Evolutionary conservation across 148 eudicot species (phyloP).

Genomic region (Arctostaphylos glauca): DNA sequence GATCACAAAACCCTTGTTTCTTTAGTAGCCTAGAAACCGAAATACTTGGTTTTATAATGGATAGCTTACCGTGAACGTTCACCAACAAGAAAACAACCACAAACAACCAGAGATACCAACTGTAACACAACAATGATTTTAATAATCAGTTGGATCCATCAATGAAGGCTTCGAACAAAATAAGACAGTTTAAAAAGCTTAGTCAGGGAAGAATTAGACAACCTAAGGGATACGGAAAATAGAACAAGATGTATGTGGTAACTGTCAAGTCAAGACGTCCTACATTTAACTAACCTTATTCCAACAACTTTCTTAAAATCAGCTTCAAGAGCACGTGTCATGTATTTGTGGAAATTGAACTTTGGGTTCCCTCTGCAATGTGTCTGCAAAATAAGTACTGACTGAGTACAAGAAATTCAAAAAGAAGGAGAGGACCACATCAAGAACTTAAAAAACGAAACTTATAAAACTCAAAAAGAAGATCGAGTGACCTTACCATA

Average conservation of each 20-base stretch:
- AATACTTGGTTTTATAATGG: too few species aligned
- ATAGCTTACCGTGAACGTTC: constrained; percentile 67
- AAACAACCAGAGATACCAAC: constrained; percentile 95
- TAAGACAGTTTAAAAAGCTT: background rate
- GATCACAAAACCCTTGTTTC: background rate
- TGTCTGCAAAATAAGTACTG: constrained; percentile 33
- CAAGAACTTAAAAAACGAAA: background rate
- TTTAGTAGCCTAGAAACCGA: background rate
- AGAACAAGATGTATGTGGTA: background rate
- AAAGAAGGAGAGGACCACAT: background rate
- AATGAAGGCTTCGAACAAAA: background rate
- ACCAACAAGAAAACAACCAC: constrained; percentile 81
- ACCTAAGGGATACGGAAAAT: background rate
- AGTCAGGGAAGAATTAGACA: background rate
- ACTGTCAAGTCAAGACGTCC: background rate
- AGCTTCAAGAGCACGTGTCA: constrained; percentile 86
- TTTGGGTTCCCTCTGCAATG: constrained; percentile 77
- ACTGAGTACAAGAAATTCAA: constrained; percentile 4
- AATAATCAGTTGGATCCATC: background rate
- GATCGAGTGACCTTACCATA: constrained; percentile 32
- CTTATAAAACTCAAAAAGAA: background rate
- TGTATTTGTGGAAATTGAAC: constrained; percentile 86
- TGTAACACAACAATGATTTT: constrained; percentile 37
- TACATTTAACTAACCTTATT: constrained; percentile 55
- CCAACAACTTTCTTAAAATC: constrained; percentile 87